phyloP scores from a whole-genome alignment of 305 asterid genomes.

The Fraxinus sp. region DNA sequence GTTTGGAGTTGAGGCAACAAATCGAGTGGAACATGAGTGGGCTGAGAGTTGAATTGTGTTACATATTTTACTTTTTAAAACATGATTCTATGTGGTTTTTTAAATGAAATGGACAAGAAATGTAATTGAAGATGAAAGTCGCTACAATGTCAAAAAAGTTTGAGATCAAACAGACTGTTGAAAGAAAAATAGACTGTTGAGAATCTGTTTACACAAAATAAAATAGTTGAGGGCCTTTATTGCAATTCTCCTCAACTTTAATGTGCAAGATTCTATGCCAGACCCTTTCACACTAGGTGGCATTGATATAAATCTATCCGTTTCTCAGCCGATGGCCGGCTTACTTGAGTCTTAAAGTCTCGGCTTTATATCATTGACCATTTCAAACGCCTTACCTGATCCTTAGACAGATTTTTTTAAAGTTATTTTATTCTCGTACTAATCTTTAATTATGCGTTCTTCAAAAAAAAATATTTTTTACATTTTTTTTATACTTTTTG shows the following conservation, averaged over 20 bases:
- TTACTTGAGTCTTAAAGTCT: neutral
- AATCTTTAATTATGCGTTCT: too few species aligned
- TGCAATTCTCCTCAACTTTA: neutral
- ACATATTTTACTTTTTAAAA: neutral
- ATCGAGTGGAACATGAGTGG: neutral
- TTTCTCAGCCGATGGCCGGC: constrained; percentile 1
- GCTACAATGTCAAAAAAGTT: neutral
- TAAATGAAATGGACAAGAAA: neutral
- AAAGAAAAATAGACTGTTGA: neutral
- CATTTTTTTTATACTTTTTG: too few species aligned
- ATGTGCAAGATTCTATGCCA: constrained; percentile 6
- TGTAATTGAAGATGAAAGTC: neutral
- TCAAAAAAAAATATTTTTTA: too few species aligned
- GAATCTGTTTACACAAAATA: neutral
- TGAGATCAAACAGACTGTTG: neutral
- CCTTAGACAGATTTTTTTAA: neutral
- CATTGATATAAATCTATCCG: neutral
- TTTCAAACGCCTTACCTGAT: neutral
- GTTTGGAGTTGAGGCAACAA: neutral
- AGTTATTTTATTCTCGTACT: too few species aligned
- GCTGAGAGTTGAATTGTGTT: neutral
- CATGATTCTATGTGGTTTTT: neutral
- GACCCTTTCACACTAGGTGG: constrained; percentile 19
- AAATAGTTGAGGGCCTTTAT: neutral
- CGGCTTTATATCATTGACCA: neutral